phyloP scores from a whole-genome alignment of 75 land plant species.

The Isoetes taiwanensis region DNA sequence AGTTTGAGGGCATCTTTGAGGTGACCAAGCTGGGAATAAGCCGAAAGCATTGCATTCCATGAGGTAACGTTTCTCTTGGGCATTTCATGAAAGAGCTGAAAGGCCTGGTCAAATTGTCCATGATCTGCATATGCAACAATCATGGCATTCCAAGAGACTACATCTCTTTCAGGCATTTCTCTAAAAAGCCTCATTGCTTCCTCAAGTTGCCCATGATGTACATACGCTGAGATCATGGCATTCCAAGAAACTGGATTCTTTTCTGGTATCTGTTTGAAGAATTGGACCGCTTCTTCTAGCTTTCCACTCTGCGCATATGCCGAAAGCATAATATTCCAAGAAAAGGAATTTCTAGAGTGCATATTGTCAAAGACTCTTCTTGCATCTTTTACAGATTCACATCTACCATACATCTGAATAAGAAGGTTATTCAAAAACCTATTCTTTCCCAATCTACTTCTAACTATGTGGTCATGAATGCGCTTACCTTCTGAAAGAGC shows the following conservation, averaged over 20 bases:
- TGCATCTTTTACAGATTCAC: no score
- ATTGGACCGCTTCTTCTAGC: slow-evolving; percentile 32
- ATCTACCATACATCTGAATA: no score
- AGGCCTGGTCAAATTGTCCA: slow-evolving; percentile 5
- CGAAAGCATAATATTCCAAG: no score
- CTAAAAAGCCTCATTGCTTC: neutral
- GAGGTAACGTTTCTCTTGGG: neutral
- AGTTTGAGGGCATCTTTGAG: neutral
- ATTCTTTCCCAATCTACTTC: no score
- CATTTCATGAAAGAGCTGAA: slow-evolving; percentile 33
- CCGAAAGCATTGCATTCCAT: neutral
- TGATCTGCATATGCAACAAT: slow-evolving; percentile 34
- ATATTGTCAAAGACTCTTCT: no score
- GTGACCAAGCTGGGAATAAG: neutral
- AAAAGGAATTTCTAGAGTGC: no score
- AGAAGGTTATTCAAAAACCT: no score
- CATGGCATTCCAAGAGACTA: slow-evolving; percentile 68
- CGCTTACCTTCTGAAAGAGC: no score
- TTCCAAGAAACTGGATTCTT: slow-evolving; percentile 45
- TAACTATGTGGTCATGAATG: no score
- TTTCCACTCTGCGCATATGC: slow-evolving; percentile 60
- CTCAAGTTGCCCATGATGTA: slow-evolving; percentile 30
- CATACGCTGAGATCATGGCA: slow-evolving; percentile 41
- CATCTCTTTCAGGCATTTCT: slow-evolving; percentile 25
- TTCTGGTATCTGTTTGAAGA: slow-evolving; percentile 24